These are phyloP conservation scores for Blastobotrys serpentis DNA, from an alignment of 1,139 yeast genomes.

Conservation along the genomic window DNA sequence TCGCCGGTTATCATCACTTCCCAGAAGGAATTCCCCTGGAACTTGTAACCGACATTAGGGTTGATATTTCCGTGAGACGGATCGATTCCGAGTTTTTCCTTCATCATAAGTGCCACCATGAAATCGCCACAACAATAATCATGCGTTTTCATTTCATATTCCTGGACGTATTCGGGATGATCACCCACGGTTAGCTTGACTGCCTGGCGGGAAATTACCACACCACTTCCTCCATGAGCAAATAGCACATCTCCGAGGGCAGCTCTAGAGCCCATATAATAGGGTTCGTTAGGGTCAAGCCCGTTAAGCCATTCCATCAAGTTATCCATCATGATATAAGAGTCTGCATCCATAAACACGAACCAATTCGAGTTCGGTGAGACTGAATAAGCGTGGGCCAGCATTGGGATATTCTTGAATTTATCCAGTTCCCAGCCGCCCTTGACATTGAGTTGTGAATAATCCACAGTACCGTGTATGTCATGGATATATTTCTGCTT, in stretches of 20 bases:
- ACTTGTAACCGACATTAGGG: constrained; percentile 29
- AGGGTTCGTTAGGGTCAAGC: constrained; percentile 30
- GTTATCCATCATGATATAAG: constrained; percentile 35
- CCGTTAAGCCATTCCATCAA: constrained; percentile 30
- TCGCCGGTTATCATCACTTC: constrained; percentile 22
- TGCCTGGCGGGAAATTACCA: constrained; percentile 37
- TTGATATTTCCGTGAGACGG: constrained; percentile 18
- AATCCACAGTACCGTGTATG: constrained; percentile 27
- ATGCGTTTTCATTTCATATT: constrained; percentile 31
- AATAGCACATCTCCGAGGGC: constrained; percentile 31
- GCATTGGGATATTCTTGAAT: constrained; percentile 42
- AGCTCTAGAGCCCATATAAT: constrained; percentile 35
- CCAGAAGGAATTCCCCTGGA: constrained; percentile 36
- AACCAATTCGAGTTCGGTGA: constrained; percentile 39
- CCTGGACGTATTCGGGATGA: constrained; percentile 28
- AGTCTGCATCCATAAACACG: constrained; percentile 41
- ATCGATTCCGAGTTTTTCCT: constrained; percentile 25
- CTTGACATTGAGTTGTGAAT: constrained; percentile 22
- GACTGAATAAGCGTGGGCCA: constrained; percentile 36
- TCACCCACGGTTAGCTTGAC: constrained; percentile 31
- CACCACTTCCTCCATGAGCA: constrained; percentile 44
- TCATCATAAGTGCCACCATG: constrained; percentile 34
- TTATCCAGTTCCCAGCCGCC: constrained; percentile 41
- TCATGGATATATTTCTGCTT: constrained; percentile 29
- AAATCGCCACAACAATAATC: constrained; percentile 39